Percentiles rank a stretch among this genome's conserved stretches.
Evolutionary conservation across 2,329 filamentous ascomycete genomes (phyloP).

Genomic region (Arthrobotrys conoides): DNA sequence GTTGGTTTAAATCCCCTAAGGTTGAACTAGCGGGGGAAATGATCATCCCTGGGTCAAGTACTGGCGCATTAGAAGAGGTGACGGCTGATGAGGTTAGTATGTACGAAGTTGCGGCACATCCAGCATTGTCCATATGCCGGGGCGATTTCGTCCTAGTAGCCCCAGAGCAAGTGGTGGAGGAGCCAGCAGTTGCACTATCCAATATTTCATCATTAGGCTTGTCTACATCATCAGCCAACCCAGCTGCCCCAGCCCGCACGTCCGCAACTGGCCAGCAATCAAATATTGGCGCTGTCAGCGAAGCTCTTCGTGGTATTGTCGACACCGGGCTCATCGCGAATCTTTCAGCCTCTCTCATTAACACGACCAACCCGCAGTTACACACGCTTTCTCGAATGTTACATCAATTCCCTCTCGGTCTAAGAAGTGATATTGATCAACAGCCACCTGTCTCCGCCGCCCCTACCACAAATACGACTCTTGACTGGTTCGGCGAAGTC

Average conservation of each 20-base stretch:
- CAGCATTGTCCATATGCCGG: conserved; percentile 69
- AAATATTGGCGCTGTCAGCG: conserved; percentile 36
- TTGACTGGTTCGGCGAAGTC: conserved; percentile 73
- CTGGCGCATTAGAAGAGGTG: conserved; percentile 67
- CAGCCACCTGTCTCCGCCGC: conserved; percentile 21
- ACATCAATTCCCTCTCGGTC: conserved; percentile 48
- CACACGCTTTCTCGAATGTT: conserved; percentile 55
- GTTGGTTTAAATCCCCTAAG: conserved; percentile 70
- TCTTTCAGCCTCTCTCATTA: conserved; percentile 52
- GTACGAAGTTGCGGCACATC: conserved; percentile 72
- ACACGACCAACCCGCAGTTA: conserved; percentile 54
- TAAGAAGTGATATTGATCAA: conserved; percentile 54
- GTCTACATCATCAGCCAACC: background rate
- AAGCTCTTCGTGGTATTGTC: conserved; percentile 50
- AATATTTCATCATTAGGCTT: background rate
- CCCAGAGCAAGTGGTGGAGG: conserved; percentile 64
- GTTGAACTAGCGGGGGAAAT: conserved; percentile 66
- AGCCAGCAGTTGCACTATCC: background rate
- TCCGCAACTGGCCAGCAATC: conserved; percentile 24
- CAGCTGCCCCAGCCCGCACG: background rate
- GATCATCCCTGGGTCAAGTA: conserved; percentile 68
- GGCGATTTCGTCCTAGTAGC: conserved; percentile 72
- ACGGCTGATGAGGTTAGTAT: conserved; percentile 71
- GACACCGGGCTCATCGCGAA: conserved; percentile 57
- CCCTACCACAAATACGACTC: conserved; percentile 50